These are phyloP conservation scores for Cryptococcus sp. DNA, from an alignment of 1,284 basidiomycete species.

Conservation along the genomic window DNA sequence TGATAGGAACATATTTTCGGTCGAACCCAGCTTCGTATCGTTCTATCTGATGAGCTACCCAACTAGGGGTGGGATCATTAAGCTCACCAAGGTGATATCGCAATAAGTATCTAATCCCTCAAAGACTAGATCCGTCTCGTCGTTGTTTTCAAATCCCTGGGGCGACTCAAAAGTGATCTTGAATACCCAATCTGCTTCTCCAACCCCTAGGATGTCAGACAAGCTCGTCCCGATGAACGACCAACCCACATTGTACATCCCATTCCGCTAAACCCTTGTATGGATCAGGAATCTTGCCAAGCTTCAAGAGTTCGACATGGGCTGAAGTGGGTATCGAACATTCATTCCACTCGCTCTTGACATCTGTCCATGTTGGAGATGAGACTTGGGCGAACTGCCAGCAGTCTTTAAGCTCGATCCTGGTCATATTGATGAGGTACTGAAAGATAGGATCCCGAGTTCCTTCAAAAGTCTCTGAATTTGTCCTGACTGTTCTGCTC, in stretches of 20 bases:
- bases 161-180: slow-evolving; percentile 60
- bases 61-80: background rate
- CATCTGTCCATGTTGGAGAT: slow-evolving; percentile 10
- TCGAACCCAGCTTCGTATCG: slow-evolving; percentile 56
- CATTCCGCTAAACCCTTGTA: slow-evolving; percentile 72
- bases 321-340: slow-evolving; percentile 65
- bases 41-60: slow-evolving; percentile 53
- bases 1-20: slow-evolving; percentile 72
- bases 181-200: slow-evolving; percentile 81
- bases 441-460: no score
- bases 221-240: background rate
- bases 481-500: no score
- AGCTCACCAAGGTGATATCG: slow-evolving; percentile 60
- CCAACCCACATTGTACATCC: slow-evolving; percentile 71
- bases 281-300: slow-evolving; percentile 71
- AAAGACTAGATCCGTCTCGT: slow-evolving; percentile 63
- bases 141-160: slow-evolving; percentile 48
- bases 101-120: slow-evolving; percentile 86
- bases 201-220: slow-evolving; percentile 65
- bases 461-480: no score
- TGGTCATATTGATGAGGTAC: no score
- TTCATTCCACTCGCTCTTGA: slow-evolving; percentile 18
- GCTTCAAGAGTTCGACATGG: slow-evolving; percentile 72
- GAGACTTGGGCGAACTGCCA: slow-evolving; percentile 5
- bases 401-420: background rate